phyloP scores from a whole-genome alignment of 805 yeast species.

The Isabelozyma gotoi region DNA sequence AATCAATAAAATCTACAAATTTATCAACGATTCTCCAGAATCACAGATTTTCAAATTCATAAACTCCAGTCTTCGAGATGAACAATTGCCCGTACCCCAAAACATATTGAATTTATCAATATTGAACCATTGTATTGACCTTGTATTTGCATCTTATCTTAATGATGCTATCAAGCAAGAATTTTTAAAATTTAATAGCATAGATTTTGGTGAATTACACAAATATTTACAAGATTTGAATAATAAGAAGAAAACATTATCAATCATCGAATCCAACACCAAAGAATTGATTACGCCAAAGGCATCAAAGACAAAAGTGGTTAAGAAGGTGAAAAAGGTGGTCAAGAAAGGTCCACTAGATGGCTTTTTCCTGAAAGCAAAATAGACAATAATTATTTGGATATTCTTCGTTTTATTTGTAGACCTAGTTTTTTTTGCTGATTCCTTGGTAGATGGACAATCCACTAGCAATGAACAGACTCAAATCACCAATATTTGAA shows the following conservation, averaged over 20 bases:
- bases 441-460: constrained; percentile 67
- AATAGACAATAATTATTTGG: neutral
- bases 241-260: constrained; percentile 18
- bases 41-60: constrained; percentile 13
- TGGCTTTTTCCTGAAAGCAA: constrained; percentile 54
- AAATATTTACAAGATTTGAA: constrained; percentile 13
- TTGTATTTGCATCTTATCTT: constrained; percentile 47
- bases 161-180: constrained; percentile 22
- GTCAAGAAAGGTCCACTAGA: constrained; percentile 70
- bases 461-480: constrained; percentile 74
- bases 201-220: constrained; percentile 21
- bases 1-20: constrained; percentile 30
- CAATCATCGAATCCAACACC: constrained; percentile 26
- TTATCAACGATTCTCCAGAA: constrained; percentile 6
- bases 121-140: constrained; percentile 42
- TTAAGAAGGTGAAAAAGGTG: constrained; percentile 39
- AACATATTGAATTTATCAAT: constrained; percentile 35
- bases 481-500: constrained; percentile 70
- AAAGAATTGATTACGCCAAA: constrained; percentile 18
- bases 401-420: constrained; percentile 8
- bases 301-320: constrained; percentile 20
- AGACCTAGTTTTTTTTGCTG: constrained; percentile 19
- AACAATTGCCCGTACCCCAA: constrained; percentile 20
- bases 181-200: constrained; percentile 12
- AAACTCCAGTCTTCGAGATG: constrained; percentile 16